Evolutionary conservation across 306 rosid genomes (phyloP), one percentile per base, ranked within the genome.

Genomic region (Trichosanthes truncata): DNA sequence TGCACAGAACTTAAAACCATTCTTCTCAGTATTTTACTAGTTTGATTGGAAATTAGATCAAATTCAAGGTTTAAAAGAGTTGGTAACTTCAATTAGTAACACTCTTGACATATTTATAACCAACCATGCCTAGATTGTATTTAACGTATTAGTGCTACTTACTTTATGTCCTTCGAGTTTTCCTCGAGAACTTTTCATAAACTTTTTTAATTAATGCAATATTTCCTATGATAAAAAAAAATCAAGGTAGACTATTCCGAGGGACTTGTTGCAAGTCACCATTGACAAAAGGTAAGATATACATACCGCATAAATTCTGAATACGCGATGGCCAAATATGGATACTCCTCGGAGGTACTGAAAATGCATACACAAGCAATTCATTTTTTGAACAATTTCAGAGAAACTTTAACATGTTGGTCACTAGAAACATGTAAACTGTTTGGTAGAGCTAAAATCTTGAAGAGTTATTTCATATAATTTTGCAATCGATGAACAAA

Each of bases 281-380:
- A 46, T 12, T 33, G 25, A 78, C 62, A 51, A 73, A 83, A 74
- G 77, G 52, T 26, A 80, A 62, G 81, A 74, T 82, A 41, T 41
- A 81, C 85, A 78, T 91, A 94, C 96, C 52, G 98, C 98, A 85
- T 95, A 95, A 81, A 95, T 86, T 80, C 83, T 89, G 83, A 92
- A 92, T 73, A 92, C 49, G 12, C 86, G 90, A 84, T 85, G 89
- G 76, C 98, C 93, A 73, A 87, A 86, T 84, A 95, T 76, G 83
- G 97, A 91, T 85, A 95, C 81, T 83, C 97, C 93, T 80, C 93
- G 90, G 12, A 95, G 97, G 86, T 95, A 89, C 98, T 92, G 63
- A 31, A 80, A 85, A 82, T 25, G 74, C 66, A 73, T 46, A 80
- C 26, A 67, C 75, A 48, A 55, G 35, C 20, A 81, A 77, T n/a